Evolutionary conservation across 164 flowering plant species (phyloP).

Genomic region (Hamamelis virginiana): DNA sequence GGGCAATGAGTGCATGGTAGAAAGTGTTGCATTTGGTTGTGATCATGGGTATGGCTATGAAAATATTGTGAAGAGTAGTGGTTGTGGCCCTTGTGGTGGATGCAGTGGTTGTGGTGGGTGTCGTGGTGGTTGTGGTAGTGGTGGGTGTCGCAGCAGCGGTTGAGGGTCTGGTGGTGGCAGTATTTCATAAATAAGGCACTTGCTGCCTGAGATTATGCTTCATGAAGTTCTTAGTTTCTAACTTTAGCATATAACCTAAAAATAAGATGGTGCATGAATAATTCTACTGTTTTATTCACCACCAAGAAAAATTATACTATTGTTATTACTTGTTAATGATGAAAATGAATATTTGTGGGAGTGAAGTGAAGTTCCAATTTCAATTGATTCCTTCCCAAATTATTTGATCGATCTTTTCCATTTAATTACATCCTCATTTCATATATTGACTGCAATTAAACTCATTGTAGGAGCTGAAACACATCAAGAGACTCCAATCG

Average conservation of each 20-base stretch:
- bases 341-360: neutral
- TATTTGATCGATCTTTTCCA: too few species aligned
- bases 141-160: conserved; percentile 18
- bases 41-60: neutral
- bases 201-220: neutral
- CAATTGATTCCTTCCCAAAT: too few species aligned
- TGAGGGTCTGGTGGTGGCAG: conserved; percentile 26
- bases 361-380: too few species aligned
- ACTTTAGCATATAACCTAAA: neutral
- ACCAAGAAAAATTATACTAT: neutral
- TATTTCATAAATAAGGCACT: neutral
- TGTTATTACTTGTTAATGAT: neutral
- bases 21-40: neutral
- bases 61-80: neutral
- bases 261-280: neutral
- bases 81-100: neutral
- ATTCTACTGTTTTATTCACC: neutral
- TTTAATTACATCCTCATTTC: too few species aligned
- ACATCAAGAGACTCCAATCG: too few species aligned
- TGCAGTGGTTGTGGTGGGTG: conserved; percentile 6
- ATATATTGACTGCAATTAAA: too few species aligned
- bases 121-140: conserved; percentile 16
- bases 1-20: neutral
- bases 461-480: too few species aligned
- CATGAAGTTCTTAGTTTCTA: neutral